Conservation (phyloP, 371 early-diverging fungal genomes). For the Dentiscutata heterogama region DNA sequence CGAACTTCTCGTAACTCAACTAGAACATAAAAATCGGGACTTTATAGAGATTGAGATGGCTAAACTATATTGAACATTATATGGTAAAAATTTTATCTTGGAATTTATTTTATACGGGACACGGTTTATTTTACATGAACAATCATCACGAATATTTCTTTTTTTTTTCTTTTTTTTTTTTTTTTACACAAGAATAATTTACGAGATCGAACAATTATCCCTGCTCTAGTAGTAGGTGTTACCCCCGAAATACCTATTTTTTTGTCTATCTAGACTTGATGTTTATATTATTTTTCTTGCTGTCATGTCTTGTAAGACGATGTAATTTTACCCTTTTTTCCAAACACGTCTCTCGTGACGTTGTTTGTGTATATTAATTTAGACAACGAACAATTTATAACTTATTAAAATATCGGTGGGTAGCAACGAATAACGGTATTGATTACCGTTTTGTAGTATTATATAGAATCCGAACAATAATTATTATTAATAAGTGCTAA, state of each 20-base stretch:
- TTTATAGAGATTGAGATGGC: neutral
- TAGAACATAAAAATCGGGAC: neutral
- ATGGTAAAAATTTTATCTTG: too few species aligned
- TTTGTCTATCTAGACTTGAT: neutral
- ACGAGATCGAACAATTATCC: neutral
- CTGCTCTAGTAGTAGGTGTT: neutral
- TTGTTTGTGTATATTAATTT: neutral
- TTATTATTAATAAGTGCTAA: too few species aligned
- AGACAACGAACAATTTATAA: too few species aligned
- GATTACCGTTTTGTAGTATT: too few species aligned
- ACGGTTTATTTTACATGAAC: neutral
- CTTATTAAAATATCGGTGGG: too few species aligned
- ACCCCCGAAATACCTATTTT: neutral
- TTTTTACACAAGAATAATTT: conserved; percentile 2
- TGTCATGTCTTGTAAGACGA: neutral
- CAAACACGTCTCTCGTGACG: conserved; percentile 5
- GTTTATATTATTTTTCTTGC: neutral
- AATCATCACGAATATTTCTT: neutral
- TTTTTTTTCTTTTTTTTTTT: neutral
- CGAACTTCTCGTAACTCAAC: conserved; percentile 41
- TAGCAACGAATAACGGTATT: too few species aligned
- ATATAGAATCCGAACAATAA: too few species aligned
- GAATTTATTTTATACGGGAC: too few species aligned
- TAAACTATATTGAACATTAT: neutral
- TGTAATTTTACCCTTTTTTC: conserved; percentile 1